These are phyloP conservation scores for Mortierella sp. DNA, from an alignment of 371 early-diverging fungal genomes.

Conservation along the genomic window DNA sequence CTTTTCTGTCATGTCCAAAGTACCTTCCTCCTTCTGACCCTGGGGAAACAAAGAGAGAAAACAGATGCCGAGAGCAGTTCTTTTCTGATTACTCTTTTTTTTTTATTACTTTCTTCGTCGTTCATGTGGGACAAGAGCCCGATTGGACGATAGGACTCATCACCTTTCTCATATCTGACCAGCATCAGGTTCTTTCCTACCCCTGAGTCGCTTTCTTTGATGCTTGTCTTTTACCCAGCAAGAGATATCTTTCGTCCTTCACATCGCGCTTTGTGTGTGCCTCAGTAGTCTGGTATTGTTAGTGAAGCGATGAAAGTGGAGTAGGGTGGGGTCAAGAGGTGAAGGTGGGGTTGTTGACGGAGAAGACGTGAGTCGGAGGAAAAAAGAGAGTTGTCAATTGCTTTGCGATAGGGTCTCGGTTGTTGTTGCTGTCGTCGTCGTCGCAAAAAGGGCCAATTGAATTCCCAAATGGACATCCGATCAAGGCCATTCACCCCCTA, in stretches of 20 bases:
- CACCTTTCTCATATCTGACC: background rate
- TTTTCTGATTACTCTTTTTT: background rate
- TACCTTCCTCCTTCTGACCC: background rate
- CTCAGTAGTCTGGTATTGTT: no score
- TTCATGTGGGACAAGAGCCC: background rate
- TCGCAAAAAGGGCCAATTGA: no score
- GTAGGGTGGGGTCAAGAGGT: no score
- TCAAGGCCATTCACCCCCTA: background rate
- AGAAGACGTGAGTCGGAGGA: background rate
- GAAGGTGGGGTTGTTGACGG: no score
- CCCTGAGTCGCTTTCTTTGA: background rate
- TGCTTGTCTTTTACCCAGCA: background rate
- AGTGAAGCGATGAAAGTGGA: no score
- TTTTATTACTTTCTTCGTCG: background rate
- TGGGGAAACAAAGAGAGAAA: background rate
- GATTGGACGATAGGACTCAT: background rate
- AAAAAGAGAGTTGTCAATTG: background rate
- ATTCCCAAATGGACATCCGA: slow-evolving; percentile 6
- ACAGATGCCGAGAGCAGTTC: background rate
- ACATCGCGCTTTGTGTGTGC: no score
- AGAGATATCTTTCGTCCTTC: no score
- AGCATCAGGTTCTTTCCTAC: background rate
- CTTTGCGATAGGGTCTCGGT: background rate
- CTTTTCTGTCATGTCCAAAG: background rate
- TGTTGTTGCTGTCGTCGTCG: background rate